phyloP scores from a whole-genome alignment of 73 alveolate genomes.

The Loxodes magnus region DNA sequence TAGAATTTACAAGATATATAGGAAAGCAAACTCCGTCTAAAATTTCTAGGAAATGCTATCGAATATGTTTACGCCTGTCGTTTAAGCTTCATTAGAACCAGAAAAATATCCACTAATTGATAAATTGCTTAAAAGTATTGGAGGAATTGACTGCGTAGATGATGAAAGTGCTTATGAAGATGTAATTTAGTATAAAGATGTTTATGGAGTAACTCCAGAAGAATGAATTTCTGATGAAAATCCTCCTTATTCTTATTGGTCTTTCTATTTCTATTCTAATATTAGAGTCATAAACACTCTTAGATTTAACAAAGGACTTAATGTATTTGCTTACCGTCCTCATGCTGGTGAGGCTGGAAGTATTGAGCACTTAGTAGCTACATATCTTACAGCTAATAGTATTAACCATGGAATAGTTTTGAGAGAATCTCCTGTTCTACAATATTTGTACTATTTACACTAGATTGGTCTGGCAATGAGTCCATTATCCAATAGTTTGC shows the following conservation, averaged over 20 bases:
- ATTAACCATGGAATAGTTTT: conserved; percentile 15
- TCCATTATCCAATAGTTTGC: conserved; percentile 61
- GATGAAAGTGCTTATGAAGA: conserved; percentile 48
- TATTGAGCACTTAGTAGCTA: conserved; percentile 55
- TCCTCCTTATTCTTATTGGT: conserved; percentile 53
- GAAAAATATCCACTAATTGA: conserved; percentile 9
- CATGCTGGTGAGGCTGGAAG: conserved; percentile 80
- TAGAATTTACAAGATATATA: conserved; percentile 46
- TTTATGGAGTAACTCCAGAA: conserved; percentile 17
- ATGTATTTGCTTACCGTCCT: conserved; percentile 43
- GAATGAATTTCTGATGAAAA: conserved; percentile 33
- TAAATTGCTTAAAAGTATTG: not conserved
- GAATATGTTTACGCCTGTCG: conserved; percentile 6
- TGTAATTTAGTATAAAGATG: conserved; percentile 20
- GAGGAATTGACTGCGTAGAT: conserved; percentile 62
- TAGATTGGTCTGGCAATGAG: conserved; percentile 70
- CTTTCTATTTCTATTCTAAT: conserved; percentile 44
- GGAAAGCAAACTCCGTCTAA: conserved; percentile 29
- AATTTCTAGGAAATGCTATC: conserved; percentile 50
- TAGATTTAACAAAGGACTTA: conserved; percentile 34
- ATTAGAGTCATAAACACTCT: conserved; percentile 32
- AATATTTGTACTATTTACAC: conserved; percentile 45
- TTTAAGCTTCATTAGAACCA: conserved; percentile 6
- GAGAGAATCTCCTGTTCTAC: conserved; percentile 24
- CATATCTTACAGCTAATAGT: conserved; percentile 32